These are phyloP conservation scores for Spatholobus suberectus DNA, from an alignment of 306 rosid species.

Conservation along the genomic window DNA sequence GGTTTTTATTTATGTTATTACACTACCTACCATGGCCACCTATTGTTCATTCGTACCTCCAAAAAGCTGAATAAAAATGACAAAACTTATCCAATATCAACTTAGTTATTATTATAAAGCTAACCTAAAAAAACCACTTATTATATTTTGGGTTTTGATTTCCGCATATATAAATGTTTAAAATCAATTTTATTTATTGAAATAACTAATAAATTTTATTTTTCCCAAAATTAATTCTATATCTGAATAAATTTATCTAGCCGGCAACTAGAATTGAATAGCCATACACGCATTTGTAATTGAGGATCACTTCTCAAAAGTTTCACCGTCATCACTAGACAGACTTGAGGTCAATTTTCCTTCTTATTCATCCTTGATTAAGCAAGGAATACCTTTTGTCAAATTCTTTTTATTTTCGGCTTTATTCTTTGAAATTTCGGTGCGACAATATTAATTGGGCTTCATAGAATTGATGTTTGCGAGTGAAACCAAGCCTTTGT, in stretches of 20 bases:
- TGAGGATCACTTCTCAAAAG: no score
- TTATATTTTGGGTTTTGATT: neutral
- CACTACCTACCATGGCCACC: neutral
- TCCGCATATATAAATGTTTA: neutral
- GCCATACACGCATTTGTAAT: no score
- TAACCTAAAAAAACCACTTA: conserved; percentile 29
- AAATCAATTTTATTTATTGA: neutral
- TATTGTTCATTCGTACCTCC: conserved; percentile 31
- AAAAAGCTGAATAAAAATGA: conserved; percentile 37
- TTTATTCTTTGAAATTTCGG: neutral
- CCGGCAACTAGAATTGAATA: no score
- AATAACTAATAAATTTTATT: neutral
- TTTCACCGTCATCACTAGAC: no score
- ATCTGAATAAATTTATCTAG: neutral
- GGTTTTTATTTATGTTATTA: neutral
- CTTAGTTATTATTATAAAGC: conserved; percentile 43
- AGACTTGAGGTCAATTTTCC: neutral
- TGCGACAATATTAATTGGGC: no score
- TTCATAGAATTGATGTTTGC: no score
- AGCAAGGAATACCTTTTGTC: neutral
- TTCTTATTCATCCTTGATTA: conserved; percentile 27
- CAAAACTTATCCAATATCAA: conserved; percentile 43
- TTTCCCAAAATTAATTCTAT: neutral
- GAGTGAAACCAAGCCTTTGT: no score
- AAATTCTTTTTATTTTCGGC: neutral